Percentiles rank a stretch among this genome's conserved stretches.
phyloP scores from a whole-genome alignment of 306 rosid genomes.

The Pachyrhizus erosus region DNA sequence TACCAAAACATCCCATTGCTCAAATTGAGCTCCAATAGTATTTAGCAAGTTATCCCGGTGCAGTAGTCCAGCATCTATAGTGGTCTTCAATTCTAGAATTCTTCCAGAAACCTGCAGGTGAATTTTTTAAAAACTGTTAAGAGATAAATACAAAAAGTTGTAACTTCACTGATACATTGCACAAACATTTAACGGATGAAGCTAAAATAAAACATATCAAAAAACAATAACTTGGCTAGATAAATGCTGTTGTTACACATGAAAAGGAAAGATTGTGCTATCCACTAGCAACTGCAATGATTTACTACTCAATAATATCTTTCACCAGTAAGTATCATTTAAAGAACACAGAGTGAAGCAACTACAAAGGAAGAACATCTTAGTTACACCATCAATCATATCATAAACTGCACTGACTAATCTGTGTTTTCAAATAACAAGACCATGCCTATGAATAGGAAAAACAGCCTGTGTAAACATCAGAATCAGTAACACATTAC shows the following conservation, averaged over 20 bases:
- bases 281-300: conserved; percentile 24
- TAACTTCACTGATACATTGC: conserved; percentile 1
- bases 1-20: conserved; percentile 87
- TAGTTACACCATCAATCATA: conserved; percentile 26
- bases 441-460: background rate
- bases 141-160: conserved; percentile 4
- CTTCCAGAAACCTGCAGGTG: conserved; percentile 75
- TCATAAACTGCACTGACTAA: conserved; percentile 1
- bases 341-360: background rate
- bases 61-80: conserved; percentile 76
- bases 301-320: conserved; percentile 19
- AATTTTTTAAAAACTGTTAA: conserved; percentile 26
- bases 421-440: conserved; percentile 8
- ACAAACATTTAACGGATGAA: conserved; percentile 19
- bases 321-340: conserved; percentile 10
- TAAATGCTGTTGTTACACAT: conserved; percentile 20
- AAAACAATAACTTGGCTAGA: conserved; percentile 9
- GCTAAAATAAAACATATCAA: conserved; percentile 37
- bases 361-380: conserved; percentile 29
- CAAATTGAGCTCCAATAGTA: conserved; percentile 74
- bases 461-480: conserved; percentile 2
- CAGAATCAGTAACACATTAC: conserved; percentile 22
- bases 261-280: background rate
- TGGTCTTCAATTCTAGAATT: conserved; percentile 80
- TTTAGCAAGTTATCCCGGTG: conserved; percentile 77